Evolutionary conservation across 805 yeast genomes (phyloP).

Genomic region (Starmera amethionina): DNA sequence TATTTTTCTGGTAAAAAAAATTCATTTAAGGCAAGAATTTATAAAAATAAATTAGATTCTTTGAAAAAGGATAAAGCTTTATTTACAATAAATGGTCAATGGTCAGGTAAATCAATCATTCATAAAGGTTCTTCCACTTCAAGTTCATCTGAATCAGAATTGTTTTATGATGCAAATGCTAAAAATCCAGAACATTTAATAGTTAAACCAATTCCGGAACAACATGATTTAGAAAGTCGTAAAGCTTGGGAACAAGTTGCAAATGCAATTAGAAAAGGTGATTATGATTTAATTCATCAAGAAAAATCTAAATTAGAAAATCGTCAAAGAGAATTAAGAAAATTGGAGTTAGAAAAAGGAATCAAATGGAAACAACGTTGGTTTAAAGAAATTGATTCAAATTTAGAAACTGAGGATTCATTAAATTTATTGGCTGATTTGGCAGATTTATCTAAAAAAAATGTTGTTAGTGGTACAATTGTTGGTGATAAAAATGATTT

Average conservation of each 20-base stretch:
- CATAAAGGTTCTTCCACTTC: slow-evolving; percentile 43
- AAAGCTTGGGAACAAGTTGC: slow-evolving; percentile 89
- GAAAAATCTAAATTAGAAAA: slow-evolving; percentile 78
- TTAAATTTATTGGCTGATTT: slow-evolving; percentile 32
- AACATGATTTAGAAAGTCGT: slow-evolving; percentile 74
- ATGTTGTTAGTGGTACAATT: slow-evolving; percentile 58
- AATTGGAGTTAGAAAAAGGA: slow-evolving; percentile 57
- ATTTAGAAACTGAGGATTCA: slow-evolving; percentile 25
- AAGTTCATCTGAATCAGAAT: slow-evolving; percentile 29
- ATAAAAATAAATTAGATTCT: slow-evolving; percentile 39
- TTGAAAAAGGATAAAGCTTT: slow-evolving; percentile 51
- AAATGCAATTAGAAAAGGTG: slow-evolving; percentile 67
- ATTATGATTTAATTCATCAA: slow-evolving; percentile 63
- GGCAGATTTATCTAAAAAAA: slow-evolving; percentile 49
- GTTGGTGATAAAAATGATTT: slow-evolving; percentile 46
- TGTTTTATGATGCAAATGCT: slow-evolving; percentile 56
- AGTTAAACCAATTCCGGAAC: slow-evolving; percentile 79
- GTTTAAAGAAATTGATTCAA: slow-evolving; percentile 49
- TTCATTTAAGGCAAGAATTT: slow-evolving; percentile 79
- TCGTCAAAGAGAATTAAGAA: slow-evolving; percentile 74
- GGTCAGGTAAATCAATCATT: slow-evolving; percentile 74
- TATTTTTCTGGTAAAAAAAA: slow-evolving; percentile 94
- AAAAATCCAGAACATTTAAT: slow-evolving; percentile 41
- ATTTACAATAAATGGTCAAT: slow-evolving; percentile 81
- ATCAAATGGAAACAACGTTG: slow-evolving; percentile 70